Base-by-base conservation (phyloP, 1,284 basidiomycete genomes). In the Anthracocystis walkeri region DNA sequence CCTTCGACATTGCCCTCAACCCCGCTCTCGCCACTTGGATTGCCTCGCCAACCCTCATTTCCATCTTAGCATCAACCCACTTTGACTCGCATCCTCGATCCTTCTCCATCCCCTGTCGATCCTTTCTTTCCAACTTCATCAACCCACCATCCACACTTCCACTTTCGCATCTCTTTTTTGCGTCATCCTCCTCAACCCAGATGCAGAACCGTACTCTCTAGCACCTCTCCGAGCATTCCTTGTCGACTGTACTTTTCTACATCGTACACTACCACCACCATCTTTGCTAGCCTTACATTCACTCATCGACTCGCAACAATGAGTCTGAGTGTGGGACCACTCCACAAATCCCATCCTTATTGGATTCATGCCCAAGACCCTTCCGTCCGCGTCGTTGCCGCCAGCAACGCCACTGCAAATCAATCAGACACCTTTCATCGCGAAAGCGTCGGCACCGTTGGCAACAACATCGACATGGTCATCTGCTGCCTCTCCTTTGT, bases 391-490 rank as follows among this genome's bases (percentile, higher is more conserved):
- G 18, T 65, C 55, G 57, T 35, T n/a, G 25, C 54, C 2, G 45
- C 45, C 27, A 29, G 29, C 57, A 65, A 74, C 61, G 14, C n/a
- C 44, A 65, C 71, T 16, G 10, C 35, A 31, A 60, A 72, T 33
- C 33, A 57, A 33, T 57, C 57, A 14, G 60, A 41, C 44, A 65
- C 59, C 16, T 75, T 75, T 8, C 66, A 75, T n/a, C 62, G 48
- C 38, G 72, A 75, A 35, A 67, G 67, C 46, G 64, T 75, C 21
- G 73, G 73, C 52, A 55, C 50, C 46, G 61, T 58, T 20, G 77
- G 66, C 49, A 77, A 78, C 70, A 81, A 65, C 41, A 70, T 81
- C 31, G 80, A 82, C 49, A 71, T 82, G 51, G 64, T 50, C 63
- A 81, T 82, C 58, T 81, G 79, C 60, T 58, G 74, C 35, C 35